These are phyloP conservation scores for Gossypium arboreum DNA, from an alignment of 345 rosid species.

Conservation along the genomic window DNA sequence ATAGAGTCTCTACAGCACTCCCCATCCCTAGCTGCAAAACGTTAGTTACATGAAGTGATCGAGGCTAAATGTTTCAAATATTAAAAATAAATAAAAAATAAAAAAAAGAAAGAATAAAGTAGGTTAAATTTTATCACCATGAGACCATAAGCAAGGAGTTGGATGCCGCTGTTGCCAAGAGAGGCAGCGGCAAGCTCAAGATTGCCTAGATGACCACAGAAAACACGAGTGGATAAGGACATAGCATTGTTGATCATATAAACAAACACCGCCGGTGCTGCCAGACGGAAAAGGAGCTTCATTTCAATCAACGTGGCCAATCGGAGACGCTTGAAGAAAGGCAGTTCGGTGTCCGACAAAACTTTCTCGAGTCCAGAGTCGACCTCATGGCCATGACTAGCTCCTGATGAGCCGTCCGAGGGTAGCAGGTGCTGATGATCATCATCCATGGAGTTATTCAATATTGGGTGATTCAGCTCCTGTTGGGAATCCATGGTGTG, in stretches of 20 bases:
- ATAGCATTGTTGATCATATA: constrained; percentile 44
- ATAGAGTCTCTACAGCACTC: constrained; percentile 84
- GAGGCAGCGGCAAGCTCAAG: constrained; percentile 59
- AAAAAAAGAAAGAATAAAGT: background rate
- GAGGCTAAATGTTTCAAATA: background rate
- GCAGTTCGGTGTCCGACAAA: constrained; percentile 25
- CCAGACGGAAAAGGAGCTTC: constrained; percentile 39
- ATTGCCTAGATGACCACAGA: constrained; percentile 54
- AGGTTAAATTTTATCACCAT: constrained; percentile 28
- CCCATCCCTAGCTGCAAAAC: constrained; percentile 67
- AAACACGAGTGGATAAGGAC: constrained; percentile 46
- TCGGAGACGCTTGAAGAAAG: constrained; percentile 29
- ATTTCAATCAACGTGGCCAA: constrained; percentile 43
- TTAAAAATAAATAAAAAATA: too few relatives aligned
- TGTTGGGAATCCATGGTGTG: constrained; percentile 14
- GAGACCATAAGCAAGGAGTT: constrained; percentile 46
- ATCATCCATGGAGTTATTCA: constrained; percentile 10
- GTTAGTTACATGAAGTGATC: too few relatives aligned
- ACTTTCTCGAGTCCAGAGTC: constrained; percentile 43
- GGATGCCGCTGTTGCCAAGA: constrained; percentile 51
- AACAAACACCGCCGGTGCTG: constrained; percentile 50
- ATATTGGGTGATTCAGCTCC: constrained; percentile 19
- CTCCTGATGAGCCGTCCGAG: background rate
- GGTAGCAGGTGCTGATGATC: background rate
- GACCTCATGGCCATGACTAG: constrained; percentile 8